These are phyloP conservation scores for Trametes polyzona DNA, from an alignment of 1,284 basidiomycete species.

Conservation along the genomic window DNA sequence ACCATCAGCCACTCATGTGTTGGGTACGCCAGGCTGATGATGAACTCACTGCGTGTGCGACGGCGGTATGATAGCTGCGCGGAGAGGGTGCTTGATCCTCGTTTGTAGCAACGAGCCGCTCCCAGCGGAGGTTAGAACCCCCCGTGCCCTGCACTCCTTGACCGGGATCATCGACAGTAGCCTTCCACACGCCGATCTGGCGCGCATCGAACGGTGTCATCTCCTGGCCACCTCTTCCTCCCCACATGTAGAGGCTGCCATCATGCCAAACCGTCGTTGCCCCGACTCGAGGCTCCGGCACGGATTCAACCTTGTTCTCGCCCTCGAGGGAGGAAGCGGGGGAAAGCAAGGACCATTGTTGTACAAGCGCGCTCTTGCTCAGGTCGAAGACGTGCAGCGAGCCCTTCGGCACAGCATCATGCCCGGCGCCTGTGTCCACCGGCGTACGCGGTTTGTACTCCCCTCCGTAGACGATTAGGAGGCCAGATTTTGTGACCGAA, in stretches of 20 bases:
- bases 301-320: not conserved
- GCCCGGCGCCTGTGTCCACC: constrained; percentile 31
- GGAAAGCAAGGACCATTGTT: constrained; percentile 23
- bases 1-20: not conserved
- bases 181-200: constrained; percentile 39
- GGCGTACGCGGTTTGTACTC: constrained; percentile 46
- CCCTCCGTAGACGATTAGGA: constrained; percentile 42
- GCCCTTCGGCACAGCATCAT: constrained; percentile 19
- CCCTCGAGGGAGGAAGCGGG: constrained; percentile 10
- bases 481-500: constrained; percentile 30
- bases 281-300: constrained; percentile 41
- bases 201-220: constrained; percentile 39
- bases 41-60: constrained; percentile 26
- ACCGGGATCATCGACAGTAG: constrained; percentile 1
- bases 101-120: constrained; percentile 26
- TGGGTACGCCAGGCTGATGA: not conserved
- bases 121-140: constrained; percentile 30
- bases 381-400: constrained; percentile 35
- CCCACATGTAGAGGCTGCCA: constrained; percentile 45
- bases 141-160: constrained; percentile 6
- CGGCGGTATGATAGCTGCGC: constrained; percentile 37
- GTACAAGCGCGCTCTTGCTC: constrained; percentile 7
- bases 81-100: constrained; percentile 31
- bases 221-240: constrained; percentile 45
- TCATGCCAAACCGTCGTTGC: constrained; percentile 35